Base-by-base conservation (phyloP, 2,329 filamentous ascomycete genomes). In the Colletotrichum ledebouriae region DNA sequence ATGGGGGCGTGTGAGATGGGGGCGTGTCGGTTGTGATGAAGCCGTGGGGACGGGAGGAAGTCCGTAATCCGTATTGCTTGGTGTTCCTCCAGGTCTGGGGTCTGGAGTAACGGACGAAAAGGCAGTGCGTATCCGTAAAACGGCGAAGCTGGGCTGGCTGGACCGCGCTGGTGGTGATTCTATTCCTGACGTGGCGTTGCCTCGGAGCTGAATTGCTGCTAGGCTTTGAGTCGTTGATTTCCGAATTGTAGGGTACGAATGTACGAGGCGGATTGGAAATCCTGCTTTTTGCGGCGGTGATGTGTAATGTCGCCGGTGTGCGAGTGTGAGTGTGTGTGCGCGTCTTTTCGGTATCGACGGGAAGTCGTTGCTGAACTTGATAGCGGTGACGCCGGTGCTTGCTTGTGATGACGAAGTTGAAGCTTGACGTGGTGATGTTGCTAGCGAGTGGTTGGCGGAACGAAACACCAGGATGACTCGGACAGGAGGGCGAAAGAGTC, bases 111-210 rank as follows among this genome's bases (percentile, higher is more conserved):
- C 22, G 55, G 55, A 44, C 41, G 39, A 39, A 46, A 15, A 13
- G 37, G 37, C 37, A 15, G 42, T 58, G 42, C 42, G 46, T 59
- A 47, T 59, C 20, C 22, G 56, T 49, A 37, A 41, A 25, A 34
- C 29, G 57, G 57, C 42, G 41, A 29, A 39, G 41, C 57, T 58
- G 41, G 33, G 42, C 57, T 56, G 55, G 34, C 52, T 50, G 52
- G 34, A 29, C 34, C 22, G 52, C 33, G 37, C 55, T 58, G 62
- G 37, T 6, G 37, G 59, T 63, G 42, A 46, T 60, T 29, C 29
- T 67, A 63, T 59, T 67, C 53, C 58, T 17, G 53, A 64, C 64
- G 64, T 67, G 64, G 64, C 64, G 59, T 63, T 67, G 60, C 60
- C 20, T 50, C 50, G 63, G 29, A 42, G 37, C 53, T 55, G 62